Evolutionary conservation across 208 protist species (phyloP).

Genomic region (Wallacemonas sp.): DNA sequence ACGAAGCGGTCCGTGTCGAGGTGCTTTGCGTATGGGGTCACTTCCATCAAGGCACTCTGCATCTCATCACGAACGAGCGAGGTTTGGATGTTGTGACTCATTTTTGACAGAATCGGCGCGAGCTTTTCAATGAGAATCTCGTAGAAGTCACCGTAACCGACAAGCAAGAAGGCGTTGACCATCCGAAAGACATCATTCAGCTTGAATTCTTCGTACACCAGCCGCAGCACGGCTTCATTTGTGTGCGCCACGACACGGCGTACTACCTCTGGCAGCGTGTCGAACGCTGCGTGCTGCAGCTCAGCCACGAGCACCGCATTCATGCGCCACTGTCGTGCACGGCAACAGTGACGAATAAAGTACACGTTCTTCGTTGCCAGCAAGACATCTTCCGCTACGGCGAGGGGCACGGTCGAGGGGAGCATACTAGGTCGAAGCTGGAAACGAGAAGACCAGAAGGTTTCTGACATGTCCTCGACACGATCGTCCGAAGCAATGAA

Average conservation of each 20-base stretch:
- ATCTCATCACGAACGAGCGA: slow-evolving; percentile 58
- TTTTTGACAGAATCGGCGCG: slow-evolving; percentile 44
- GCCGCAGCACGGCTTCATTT: slow-evolving; percentile 54
- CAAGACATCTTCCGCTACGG: slow-evolving; percentile 51
- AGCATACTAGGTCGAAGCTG: slow-evolving; percentile 52
- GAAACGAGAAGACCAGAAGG: slow-evolving; percentile 56
- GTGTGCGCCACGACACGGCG: slow-evolving; percentile 38
- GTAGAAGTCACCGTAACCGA: slow-evolving; percentile 71
- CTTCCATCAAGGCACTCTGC: slow-evolving; percentile 47
- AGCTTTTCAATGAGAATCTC: slow-evolving; percentile 59
- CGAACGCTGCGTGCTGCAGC: slow-evolving; percentile 43
- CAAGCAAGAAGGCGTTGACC: slow-evolving; percentile 64
- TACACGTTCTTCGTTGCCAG: slow-evolving; percentile 60
- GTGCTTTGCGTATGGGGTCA: slow-evolving; percentile 48
- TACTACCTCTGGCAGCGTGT: slow-evolving; percentile 40
- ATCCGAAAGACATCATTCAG: slow-evolving; percentile 53
- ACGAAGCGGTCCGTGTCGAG: slow-evolving; percentile 55
- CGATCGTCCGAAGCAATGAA: slow-evolving; percentile 42
- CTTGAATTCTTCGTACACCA: slow-evolving; percentile 56
- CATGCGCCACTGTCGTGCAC: slow-evolving; percentile 66
- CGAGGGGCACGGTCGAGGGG: slow-evolving; percentile 43
- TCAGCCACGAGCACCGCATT: slow-evolving; percentile 42
- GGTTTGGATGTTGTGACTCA: slow-evolving; percentile 51
- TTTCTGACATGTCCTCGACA: slow-evolving; percentile 50
- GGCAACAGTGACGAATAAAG: slow-evolving; percentile 63